These are phyloP conservation scores for Fusarium drepaniforme DNA, from an alignment of 2,329 filamentous ascomycete species.

Conservation along the genomic window DNA sequence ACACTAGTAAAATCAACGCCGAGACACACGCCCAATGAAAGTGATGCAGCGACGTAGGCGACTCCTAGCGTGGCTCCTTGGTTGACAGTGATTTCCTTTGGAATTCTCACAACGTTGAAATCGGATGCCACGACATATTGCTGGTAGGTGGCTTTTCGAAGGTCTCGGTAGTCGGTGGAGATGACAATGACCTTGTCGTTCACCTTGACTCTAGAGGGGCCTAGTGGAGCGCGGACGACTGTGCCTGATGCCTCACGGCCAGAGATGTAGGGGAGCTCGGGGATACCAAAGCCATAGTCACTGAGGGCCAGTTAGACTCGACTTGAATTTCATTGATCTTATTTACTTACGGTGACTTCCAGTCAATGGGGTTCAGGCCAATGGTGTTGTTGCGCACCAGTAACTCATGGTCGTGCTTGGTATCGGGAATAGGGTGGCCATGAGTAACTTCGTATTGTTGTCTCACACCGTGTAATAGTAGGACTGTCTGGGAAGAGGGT, in stretches of 20 bases:
- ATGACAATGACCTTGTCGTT: conserved; percentile 74
- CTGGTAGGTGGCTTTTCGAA: conserved; percentile 79
- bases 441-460: conserved; percentile 61
- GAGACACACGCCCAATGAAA: conserved; percentile 77
- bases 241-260: conserved; percentile 77
- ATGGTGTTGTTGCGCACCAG: conserved; percentile 74
- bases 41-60: conserved; percentile 76
- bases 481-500: conserved; percentile 56
- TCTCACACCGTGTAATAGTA: conserved; percentile 62
- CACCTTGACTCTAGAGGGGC: conserved; percentile 61
- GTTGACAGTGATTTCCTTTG: conserved; percentile 62
- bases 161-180: conserved; percentile 80
- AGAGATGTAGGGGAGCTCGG: conserved; percentile 75
- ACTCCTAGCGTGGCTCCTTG: conserved; percentile 75
- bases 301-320: conserved; percentile 50
- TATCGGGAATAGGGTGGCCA: conserved; percentile 58
- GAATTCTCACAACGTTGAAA: conserved; percentile 75
- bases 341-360: conserved; percentile 75
- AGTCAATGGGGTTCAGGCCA: conserved; percentile 82
- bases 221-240: conserved; percentile 60
- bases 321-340: accelerated
- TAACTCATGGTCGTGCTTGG: conserved; percentile 59
- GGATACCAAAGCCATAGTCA: conserved; percentile 78
- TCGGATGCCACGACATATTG: conserved; percentile 74
- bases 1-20: conserved; percentile 72